Evolutionary conservation across 2,329 filamentous ascomycete genomes (phyloP), one percentile per base, ranked within the genome.

Genomic region (Alternaria sp.): DNA sequence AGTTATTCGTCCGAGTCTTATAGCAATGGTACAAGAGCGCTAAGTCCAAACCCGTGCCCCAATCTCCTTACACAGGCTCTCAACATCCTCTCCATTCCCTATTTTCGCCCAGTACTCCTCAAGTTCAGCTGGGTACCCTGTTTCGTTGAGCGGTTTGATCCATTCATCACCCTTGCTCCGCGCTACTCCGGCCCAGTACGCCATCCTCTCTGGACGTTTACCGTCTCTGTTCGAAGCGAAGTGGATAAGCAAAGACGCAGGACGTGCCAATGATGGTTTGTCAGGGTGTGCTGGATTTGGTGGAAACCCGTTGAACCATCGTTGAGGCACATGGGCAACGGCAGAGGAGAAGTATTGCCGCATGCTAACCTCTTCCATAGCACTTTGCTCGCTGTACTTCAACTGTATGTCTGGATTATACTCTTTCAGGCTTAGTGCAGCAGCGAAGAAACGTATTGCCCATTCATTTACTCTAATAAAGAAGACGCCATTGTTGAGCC

Each of bases 401-500:
- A 58, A 9, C 16, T 47, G 20, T 30, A 58, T 39, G n/a, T 54
- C 55, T 5, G 30, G 42, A 24, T 54, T 22, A 11, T 47, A 58
- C 42, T 58, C 55, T 16, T 28, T 46, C 26, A 54, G 22, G 30
- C 55, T 58, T 16, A 62, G 30, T 8, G 80, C 76, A 22, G 73
- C 73, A 2, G 73, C 73, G 62, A 81, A 76, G 5, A 81, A 67
- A 9, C 78, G 65, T 1, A 80, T 73, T 1, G 69, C 64, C 79
- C 79, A 81, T 32, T 69, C 64, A 14, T 69, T 69, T 26, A 81
- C 79, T 22, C 78, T 70, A 3, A 81, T 58, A 0, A 78, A 68
- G 54, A 81, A 81, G n/a, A 81, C 74, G 22, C 79, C 79, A 38
- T 80, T 80, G 61, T 81, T 82, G 2, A 82, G 69, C 0, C 80